phyloP scores from a whole-genome alignment of 108 stramenopile genomes.

The Discostella stelligeroides region DNA sequence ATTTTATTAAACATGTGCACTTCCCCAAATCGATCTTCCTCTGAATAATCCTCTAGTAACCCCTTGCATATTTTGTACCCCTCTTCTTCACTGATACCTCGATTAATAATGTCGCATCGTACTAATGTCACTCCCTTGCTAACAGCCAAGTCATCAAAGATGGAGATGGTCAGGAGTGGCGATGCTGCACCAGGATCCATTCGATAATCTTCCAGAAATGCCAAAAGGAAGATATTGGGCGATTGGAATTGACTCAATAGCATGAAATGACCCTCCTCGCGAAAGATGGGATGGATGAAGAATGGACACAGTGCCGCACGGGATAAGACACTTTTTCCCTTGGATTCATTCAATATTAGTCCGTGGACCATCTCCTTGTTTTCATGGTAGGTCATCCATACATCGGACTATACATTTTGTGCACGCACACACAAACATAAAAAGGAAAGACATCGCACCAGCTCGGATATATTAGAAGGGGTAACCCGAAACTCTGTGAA shows the following conservation, averaged over 20 bases:
- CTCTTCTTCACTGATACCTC: constrained; percentile 73
- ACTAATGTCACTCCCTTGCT: constrained; percentile 65
- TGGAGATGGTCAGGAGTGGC: constrained; percentile 76
- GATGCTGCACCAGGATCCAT: constrained; percentile 81
- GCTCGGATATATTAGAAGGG: too few relatives aligned
- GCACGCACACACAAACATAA: too few relatives aligned
- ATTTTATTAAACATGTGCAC: constrained; percentile 78
- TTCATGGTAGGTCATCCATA: constrained; percentile 85
- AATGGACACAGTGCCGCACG: constrained; percentile 67
- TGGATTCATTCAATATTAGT: constrained; percentile 45
- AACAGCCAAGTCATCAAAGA: constrained; percentile 78
- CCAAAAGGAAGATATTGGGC: constrained; percentile 75
- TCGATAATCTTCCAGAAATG: constrained; percentile 85
- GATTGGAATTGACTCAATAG: constrained; percentile 79
- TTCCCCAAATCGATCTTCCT: constrained; percentile 56
- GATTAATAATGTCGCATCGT: constrained; percentile 78
- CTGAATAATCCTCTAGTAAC: constrained; percentile 61
- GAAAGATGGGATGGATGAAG: constrained; percentile 85
- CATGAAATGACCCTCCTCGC: constrained; percentile 84
- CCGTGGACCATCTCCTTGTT: constrained; percentile 61
- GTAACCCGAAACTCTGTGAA: too few relatives aligned
- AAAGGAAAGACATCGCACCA: too few relatives aligned
- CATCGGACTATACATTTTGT: constrained; percentile 54
- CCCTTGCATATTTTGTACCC: constrained; percentile 59
- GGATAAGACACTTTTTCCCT: constrained; percentile 50